Percentiles rank a stretch among this genome's conserved stretches.
Evolutionary conservation across 1,139 yeast genomes (phyloP).

Genomic region (Kodamaea ohmeri): DNA sequence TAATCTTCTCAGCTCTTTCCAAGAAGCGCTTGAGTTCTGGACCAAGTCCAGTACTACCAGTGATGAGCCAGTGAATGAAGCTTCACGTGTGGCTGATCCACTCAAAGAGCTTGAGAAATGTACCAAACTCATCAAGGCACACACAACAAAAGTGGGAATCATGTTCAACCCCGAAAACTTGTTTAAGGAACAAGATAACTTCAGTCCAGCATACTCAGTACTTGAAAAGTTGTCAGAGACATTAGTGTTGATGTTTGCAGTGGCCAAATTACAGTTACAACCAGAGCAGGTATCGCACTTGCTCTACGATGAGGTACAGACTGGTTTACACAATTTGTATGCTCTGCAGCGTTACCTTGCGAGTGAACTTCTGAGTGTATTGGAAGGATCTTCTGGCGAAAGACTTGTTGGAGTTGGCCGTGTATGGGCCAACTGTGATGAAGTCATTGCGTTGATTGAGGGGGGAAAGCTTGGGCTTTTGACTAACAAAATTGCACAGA

Average conservation of each 20-base stretch:
- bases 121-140: conserved; percentile 64
- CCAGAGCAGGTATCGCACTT: conserved; percentile 37
- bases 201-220: conserved; percentile 51
- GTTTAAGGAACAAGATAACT: conserved; percentile 26
- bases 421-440: conserved; percentile 62
- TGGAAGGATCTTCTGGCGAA: conserved; percentile 17
- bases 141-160: conserved; percentile 75
- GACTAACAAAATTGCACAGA: conserved; percentile 42
- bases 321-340: conserved; percentile 30
- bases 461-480: conserved; percentile 54
- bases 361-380: conserved; percentile 29
- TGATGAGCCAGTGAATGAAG: conserved; percentile 11
- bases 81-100: conserved; percentile 36
- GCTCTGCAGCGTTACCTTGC: conserved; percentile 21
- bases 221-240: conserved; percentile 49
- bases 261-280: conserved; percentile 38
- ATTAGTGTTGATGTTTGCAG: conserved; percentile 43
- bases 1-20: conserved; percentile 29
- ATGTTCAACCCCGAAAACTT: conserved; percentile 62
- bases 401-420: conserved; percentile 61
- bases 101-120: conserved; percentile 58
- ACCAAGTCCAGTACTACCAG: conserved; percentile 16
- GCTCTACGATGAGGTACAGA: conserved; percentile 39
- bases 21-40: conserved; percentile 39
- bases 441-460: conserved; percentile 34